Base-by-base conservation (phyloP, 2,329 filamentous ascomycete species). In the Aspergillus sp. region DNA sequence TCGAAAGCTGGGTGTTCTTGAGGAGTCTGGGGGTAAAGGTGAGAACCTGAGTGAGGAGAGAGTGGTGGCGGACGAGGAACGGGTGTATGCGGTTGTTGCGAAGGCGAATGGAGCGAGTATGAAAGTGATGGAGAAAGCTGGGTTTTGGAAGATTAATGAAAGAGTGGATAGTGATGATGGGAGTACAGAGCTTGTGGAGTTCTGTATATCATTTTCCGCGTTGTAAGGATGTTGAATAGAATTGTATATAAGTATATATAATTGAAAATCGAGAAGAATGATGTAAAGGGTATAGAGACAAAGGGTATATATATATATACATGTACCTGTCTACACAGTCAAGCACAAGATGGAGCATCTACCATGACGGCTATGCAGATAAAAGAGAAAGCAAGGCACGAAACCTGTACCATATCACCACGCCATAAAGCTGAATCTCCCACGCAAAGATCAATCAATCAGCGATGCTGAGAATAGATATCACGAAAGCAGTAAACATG, bases 21-120 rank as follows among this genome's bases (percentile, higher is more conserved):
- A 26, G 18, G 18, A 5, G n/a, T 24, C 20, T 20, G 20, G 20
- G 5, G 13, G 41, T 43, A 20, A 13, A 13, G 18, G 20, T 8
- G 36, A 50, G 3, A 20, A 12, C n/a, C n/a, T n/a, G 15, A 32
- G 2, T 17, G 8, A 13, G 7, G 18, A 22, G 38, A 18, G 56
- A 36, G 32, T 22, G 30, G 78, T 74, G 66, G 67, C 80, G 47
- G 59, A 52, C n/a, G 48, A 32, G 1, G 55, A 49, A 6, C 20
- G 60, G 58, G n/a, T 85, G 43, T 65, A 74, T 17, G 82, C 82
- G 1, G 68, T 82, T 6, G 81, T 82, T 9, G 77, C 82, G 38
- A 68, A 68, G 0, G 66, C 69, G 12, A 87, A 89, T 63, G 55
- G 58, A 7, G 75, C 74, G 3, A 89, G 86, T 62, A 79, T 80